Conservation (phyloP, 345 rosid genomes). For the Lepidium didymum region DNA sequence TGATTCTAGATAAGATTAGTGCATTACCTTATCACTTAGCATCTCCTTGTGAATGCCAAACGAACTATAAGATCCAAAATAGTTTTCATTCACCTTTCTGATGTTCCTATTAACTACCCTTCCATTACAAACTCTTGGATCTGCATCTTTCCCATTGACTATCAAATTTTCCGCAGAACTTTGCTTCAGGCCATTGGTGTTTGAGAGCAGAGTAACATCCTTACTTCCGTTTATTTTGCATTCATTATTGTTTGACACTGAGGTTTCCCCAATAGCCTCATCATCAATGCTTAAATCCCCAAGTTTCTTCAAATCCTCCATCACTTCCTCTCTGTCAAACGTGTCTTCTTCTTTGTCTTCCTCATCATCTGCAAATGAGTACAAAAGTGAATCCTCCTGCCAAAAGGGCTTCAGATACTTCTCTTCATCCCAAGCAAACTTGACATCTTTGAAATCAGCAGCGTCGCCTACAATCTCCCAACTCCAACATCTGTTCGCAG, state of each 20-base stretch:
- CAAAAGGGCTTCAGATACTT: slow-evolving; percentile 66
- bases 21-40: slow-evolving; percentile 80
- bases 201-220: slow-evolving; percentile 30
- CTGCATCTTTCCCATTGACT: slow-evolving; percentile 26
- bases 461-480: slow-evolving; percentile 40
- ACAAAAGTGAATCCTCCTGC: slow-evolving; percentile 74
- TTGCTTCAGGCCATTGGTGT: slow-evolving; percentile 18
- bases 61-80: slow-evolving; percentile 87
- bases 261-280: slow-evolving; percentile 27
- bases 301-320: slow-evolving; percentile 44
- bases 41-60: slow-evolving; percentile 87
- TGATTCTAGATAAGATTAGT: background rate
- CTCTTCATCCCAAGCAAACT: slow-evolving; percentile 46
- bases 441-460: slow-evolving; percentile 28
- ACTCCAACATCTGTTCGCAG: slow-evolving; percentile 69
- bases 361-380: slow-evolving; percentile 68
- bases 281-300: slow-evolving; percentile 35
- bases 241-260: slow-evolving; percentile 9
- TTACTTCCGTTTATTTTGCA: slow-evolving; percentile 22
- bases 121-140: slow-evolving; percentile 23
- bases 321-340: slow-evolving; percentile 41
- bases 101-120: slow-evolving; percentile 39
- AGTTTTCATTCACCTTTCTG: slow-evolving; percentile 62
- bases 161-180: slow-evolving; percentile 21
- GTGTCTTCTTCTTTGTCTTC: slow-evolving; percentile 60